Conservation (phyloP, 2,329 filamentous ascomycete genomes). For the Taxawa tesnikishii region DNA sequence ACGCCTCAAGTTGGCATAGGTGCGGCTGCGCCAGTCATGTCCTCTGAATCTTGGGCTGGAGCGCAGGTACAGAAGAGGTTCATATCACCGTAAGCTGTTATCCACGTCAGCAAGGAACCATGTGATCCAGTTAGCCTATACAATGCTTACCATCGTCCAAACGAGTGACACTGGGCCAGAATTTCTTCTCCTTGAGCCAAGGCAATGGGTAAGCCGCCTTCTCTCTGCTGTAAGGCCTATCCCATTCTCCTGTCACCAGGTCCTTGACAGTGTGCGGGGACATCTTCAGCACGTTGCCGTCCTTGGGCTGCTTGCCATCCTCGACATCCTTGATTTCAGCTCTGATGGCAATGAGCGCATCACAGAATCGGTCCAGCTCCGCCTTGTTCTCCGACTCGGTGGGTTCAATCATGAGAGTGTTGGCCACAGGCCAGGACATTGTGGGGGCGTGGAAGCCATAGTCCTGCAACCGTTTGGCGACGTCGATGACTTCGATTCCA, state of each 20-base stretch:
- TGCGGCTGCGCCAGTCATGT: conserved; percentile 19
- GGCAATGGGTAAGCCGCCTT: conserved; percentile 76
- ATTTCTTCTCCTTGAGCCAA: conserved; percentile 88
- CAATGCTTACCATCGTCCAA: conserved; percentile 70
- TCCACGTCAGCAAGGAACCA: conserved; percentile 12
- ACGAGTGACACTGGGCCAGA: conserved; percentile 82
- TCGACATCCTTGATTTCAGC: conserved; percentile 76
- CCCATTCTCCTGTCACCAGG: conserved; percentile 64
- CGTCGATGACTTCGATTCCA: conserved; percentile 82
- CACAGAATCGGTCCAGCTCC: conserved; percentile 86
- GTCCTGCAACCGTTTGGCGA: conserved; percentile 92
- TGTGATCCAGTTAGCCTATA: conserved; percentile 5
- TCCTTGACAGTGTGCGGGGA: conserved; percentile 77
- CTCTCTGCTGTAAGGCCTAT: conserved; percentile 68
- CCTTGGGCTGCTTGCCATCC: conserved; percentile 59
- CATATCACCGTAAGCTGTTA: conserved; percentile 68
- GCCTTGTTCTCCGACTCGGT: conserved; percentile 88
- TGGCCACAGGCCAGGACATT: conserved; percentile 91
- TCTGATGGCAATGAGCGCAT: conserved; percentile 78
- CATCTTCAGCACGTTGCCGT: conserved; percentile 79
- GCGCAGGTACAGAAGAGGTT: conserved; percentile 94
- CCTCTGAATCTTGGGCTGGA: conserved; percentile 53
- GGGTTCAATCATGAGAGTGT: conserved; percentile 96
- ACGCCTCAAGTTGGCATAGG: conserved; percentile 15
- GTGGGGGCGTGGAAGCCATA: conserved; percentile 96